A percentile compares a stretch with the other conserved stretches of the same genome.
Conservation (phyloP, 179 eudicot genomes). For the Beta lomatogona region DNA sequence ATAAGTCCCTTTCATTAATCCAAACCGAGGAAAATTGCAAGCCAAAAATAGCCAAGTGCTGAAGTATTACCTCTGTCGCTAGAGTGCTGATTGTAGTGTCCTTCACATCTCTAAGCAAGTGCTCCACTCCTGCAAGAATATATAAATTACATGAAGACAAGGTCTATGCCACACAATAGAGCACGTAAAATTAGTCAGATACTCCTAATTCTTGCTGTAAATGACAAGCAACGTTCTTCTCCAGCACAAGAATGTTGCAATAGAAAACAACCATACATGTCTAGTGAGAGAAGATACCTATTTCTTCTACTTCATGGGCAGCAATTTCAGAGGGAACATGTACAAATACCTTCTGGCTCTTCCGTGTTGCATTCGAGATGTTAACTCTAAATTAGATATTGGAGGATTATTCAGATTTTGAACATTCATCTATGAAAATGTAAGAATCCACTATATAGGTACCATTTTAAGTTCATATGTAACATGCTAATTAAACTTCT, state of each 20-base stretch:
- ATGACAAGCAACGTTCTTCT: not conserved
- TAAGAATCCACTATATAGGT: not conserved
- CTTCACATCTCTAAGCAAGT: constrained; percentile 95
- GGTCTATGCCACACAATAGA: not conserved
- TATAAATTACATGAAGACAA: not conserved
- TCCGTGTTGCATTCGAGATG: constrained; percentile 83
- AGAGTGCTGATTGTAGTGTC: constrained; percentile 94
- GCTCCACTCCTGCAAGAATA: constrained; percentile 74
- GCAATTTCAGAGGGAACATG: constrained; percentile 95
- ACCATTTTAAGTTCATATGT: not conserved
- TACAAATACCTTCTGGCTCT: constrained; percentile 94
- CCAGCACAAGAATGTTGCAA: not conserved
- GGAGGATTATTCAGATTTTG: not conserved
- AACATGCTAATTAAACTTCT: not conserved
- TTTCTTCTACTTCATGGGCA: constrained; percentile 98
- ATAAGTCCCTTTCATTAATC: not conserved
- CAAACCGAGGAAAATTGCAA: not conserved
- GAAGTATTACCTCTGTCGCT: constrained; percentile 73
- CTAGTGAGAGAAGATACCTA: constrained; percentile 47
- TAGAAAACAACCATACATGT: not conserved
- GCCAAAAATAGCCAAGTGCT: constrained; percentile 4
- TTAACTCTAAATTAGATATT: not conserved
- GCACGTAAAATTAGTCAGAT: not conserved
- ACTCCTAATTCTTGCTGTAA: not conserved
- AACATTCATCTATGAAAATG: not conserved